phyloP scores from a whole-genome alignment of 768 basidiomycete species.

The Calvatia gigantea region DNA sequence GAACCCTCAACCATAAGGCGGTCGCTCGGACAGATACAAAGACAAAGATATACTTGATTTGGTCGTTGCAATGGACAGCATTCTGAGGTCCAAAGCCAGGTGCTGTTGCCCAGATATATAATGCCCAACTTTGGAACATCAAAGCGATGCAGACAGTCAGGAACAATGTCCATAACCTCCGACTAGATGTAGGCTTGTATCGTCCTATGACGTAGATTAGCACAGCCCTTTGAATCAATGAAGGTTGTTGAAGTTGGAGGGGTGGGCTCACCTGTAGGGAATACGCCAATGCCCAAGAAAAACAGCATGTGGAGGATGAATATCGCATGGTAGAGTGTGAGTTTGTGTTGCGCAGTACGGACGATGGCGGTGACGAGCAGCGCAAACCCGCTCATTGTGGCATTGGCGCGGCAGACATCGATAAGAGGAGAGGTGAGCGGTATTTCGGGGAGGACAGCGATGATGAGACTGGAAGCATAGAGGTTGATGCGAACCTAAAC shows the following conservation, averaged over 20 bases:
- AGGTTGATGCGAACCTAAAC: conserved; percentile 15
- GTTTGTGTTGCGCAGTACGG: conserved; percentile 10
- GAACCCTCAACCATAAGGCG: conserved; percentile 12
- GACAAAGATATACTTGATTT: conserved; percentile 16
- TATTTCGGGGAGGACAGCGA: conserved; percentile 11
- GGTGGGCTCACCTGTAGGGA: conserved; percentile 7
- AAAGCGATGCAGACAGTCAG: conserved; percentile 11
- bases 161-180: conserved; percentile 1
- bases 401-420: conserved; percentile 12
- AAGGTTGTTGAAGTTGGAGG: background rate
- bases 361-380: conserved; percentile 15
- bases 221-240: background rate
- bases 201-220: background rate
- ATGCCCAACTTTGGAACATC: conserved; percentile 13
- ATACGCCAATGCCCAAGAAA: conserved; percentile 12
- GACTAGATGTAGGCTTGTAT: background rate
- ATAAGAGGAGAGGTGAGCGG: conserved; percentile 9
- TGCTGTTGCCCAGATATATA: conserved; percentile 17
- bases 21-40: conserved; percentile 12
- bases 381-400: conserved; percentile 13
- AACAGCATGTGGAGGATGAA: conserved; percentile 16
- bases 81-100: conserved; percentile 5
- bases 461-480: conserved; percentile 14
- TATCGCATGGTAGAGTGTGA: conserved; percentile 16
- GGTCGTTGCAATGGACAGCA: conserved; percentile 12